phyloP scores from a whole-genome alignment of 192 early-diverging fungal genomes.

The Gonapodya prolifera region DNA sequence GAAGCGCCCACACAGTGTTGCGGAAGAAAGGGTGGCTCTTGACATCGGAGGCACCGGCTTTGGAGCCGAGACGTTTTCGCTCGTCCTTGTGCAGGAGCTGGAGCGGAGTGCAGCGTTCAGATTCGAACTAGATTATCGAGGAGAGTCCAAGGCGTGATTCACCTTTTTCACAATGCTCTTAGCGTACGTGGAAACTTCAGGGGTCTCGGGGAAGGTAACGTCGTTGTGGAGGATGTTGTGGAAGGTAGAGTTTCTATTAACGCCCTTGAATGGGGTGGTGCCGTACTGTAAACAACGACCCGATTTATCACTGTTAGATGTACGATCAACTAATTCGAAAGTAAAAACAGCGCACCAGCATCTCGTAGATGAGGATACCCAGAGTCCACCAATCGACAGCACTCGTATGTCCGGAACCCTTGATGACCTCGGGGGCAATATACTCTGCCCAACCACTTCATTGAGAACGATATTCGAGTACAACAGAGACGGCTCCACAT shows the following conservation, averaged over 20 bases:
- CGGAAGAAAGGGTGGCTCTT: conserved; percentile 89
- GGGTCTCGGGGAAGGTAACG: conserved; percentile 50
- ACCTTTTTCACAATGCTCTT: neutral
- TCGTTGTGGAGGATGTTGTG: conserved; percentile 70
- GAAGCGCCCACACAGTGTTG: conserved; percentile 79
- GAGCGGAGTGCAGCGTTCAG: conserved; percentile 12
- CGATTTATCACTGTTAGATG: too few species aligned
- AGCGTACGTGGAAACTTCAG: conserved; percentile 4
- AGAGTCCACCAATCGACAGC: conserved; percentile 98
- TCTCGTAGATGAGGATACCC: conserved; percentile 94
- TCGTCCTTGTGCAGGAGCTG: conserved; percentile 87
- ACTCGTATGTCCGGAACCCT: conserved; percentile 83
- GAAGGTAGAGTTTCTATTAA: conserved; percentile 78
- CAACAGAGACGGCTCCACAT: neutral
- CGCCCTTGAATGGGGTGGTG: conserved; percentile 94
- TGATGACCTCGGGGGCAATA: conserved; percentile 95
- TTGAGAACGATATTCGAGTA: neutral
- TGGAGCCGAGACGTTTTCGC: conserved; percentile 67
- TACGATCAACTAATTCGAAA: too few species aligned
- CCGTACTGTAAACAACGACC: conserved; percentile 49
- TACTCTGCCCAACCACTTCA: neutral
- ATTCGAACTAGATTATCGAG: neutral
- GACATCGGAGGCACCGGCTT: conserved; percentile 83
- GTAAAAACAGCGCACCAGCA: conserved; percentile 46
- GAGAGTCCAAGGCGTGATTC: neutral